Base-by-base conservation (phyloP, 192 early-diverging fungal genomes). In the Radiomyces spectabilis region DNA sequence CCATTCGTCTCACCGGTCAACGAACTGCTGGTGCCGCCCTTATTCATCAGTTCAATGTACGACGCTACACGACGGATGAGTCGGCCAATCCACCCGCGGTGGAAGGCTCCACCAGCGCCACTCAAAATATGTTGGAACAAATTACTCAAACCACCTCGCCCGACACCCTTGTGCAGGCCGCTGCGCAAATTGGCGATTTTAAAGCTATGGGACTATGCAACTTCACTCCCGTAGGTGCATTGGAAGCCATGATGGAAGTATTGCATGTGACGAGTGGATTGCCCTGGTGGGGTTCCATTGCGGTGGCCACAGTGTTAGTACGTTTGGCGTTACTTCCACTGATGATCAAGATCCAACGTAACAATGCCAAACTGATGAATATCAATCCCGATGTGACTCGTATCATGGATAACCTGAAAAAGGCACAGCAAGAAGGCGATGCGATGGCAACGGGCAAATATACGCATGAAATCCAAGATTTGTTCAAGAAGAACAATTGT, bases 261-360 rank as follows among this genome's bases (percentile, higher is more conserved):
- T 57, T 89, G 33, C 84, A 93, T 60, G 86, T 96, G 13, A 67
- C 72, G 22, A 85, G 84, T 13, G 93, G 93, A 4, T 63, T 96
- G 50, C 92, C 93, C 4, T 98, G 95, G 95, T 95, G 89, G 89
- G 86, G 69, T 6, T 84, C 93, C n/a, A 95, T 98, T 50, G 78
- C 75, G 4, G 65, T 58, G 8, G 63, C 82, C 1, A 91, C 88
- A 0, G 30, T 95, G 25, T 44, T 74, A 6, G 72, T 91, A 18
- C 88, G 93, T 47, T 56, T 79, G 0, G 67, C 76, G 3, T 43
- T 92, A 22, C 65, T 93, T 30, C 94, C 94, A 1, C 45, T 94
- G 18, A 75, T 81, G 18, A 63, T 91, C 52, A 85, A 81, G 65
- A 62, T 82, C 15, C 88, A 90, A 59, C 76, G 82, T 19, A 81